Evolutionary conservation across 352 stramenopile genomes (phyloP), one percentile per base, ranked within the genome.

Genomic region (Pythium rishiriense): DNA sequence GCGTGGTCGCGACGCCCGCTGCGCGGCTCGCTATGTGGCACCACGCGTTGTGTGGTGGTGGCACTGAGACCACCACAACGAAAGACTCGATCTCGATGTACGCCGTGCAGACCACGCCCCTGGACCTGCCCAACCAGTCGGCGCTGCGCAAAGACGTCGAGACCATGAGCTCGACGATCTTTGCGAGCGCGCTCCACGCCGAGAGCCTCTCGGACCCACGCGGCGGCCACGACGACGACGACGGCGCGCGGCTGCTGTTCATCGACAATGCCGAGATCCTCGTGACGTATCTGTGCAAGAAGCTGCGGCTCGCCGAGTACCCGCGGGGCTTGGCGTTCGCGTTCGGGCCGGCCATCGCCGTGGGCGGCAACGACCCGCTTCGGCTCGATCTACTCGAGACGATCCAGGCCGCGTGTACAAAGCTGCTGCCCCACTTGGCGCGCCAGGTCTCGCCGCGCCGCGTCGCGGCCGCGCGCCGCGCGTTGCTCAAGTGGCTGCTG

Each of bases 261-360:
- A 88, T 92, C 42, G 83, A 94, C 62, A 85, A 72, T 42, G 79
- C 83, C 24, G 86, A 94, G 68, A 85, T 85, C 10, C 59, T 93
- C 17, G 21, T 92, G 26, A 88, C 81, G 24, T 75, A 86, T 49
- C 24, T 90, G 26, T 92, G 83, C 60, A 88, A 87, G 41, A 76
- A 82, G 15, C 73, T 92, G 17, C 47, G 69, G 19, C 64, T 88
- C 17, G 31, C 35, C 22, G 79, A 87, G 42, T 92, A 92, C 47
- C 61, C 62, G 5, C 41, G 72, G 1, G 81, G 78, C 1, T 71
- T 91, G 55, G 79, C 64, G 19, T 63, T 77, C 42, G 79, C 77
- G 22, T 90, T 93, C 35, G 72, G 78, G 0, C 82, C 86, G 1
- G 51, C 90, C 41, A 60, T 93, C 26, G 53, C 79, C 4, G 74